Evolutionary conservation across 2,329 filamentous ascomycete species (phyloP).

Genomic region (Sphaceloma murrayae): DNA sequence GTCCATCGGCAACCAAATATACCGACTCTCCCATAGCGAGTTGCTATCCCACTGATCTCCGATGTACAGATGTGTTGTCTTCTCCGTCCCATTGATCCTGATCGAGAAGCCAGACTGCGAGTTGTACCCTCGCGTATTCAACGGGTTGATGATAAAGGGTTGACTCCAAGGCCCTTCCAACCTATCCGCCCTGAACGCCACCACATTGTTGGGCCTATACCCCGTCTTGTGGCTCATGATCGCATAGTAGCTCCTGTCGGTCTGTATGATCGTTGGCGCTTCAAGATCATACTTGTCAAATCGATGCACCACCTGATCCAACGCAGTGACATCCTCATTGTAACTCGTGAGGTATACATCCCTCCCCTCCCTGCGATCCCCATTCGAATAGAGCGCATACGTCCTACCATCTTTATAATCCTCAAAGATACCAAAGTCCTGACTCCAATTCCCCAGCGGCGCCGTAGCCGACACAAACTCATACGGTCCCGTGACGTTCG

Average conservation of each 20-base stretch:
- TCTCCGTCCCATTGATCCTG: conserved; percentile 32
- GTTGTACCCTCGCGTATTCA: conserved; percentile 48
- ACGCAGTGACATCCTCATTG: conserved; percentile 43
- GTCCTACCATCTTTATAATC: conserved; percentile 49
- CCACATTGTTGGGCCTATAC: conserved; percentile 53
- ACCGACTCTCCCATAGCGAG: conserved; percentile 48
- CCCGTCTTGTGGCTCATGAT: conserved; percentile 56
- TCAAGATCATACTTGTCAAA: conserved; percentile 53
- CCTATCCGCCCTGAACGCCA: conserved; percentile 50
- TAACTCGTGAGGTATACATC: conserved; percentile 50
- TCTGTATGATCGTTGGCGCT: conserved; percentile 52
- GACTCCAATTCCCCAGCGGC: conserved; percentile 53
- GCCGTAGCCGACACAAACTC: conserved; percentile 44
- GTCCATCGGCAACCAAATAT: conserved; percentile 48
- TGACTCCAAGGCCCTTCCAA: conserved; percentile 52
- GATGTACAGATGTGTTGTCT: conserved; percentile 46
- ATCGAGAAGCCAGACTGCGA: conserved; percentile 54
- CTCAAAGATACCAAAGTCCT: conserved; percentile 53
- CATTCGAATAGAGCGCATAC: conserved; percentile 52
- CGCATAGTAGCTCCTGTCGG: conserved; percentile 50
- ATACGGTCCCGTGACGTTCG: conserved; percentile 46
- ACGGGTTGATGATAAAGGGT: conserved; percentile 51
- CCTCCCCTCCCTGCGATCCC: conserved; percentile 45
- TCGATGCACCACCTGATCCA: conserved; percentile 45
- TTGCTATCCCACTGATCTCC: conserved; percentile 57